A percentile compares a stretch with the other conserved stretches of the same genome.
Evolutionary conservation across 495 filamentous ascomycete genomes (phyloP).

Genomic region (Daldinia childiae): DNA sequence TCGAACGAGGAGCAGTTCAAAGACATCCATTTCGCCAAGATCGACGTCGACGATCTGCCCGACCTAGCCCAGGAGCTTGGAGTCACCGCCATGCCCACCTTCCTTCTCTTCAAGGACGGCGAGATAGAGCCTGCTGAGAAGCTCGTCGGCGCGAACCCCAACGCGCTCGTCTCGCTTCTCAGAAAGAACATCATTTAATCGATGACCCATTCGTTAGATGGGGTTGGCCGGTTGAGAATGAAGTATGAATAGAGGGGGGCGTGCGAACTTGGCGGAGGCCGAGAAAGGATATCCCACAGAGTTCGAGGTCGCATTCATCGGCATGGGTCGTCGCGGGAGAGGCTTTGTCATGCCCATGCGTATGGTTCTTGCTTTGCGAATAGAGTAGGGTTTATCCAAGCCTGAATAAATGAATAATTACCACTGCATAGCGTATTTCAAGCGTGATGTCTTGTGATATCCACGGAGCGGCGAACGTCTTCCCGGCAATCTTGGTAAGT

Average conservation of each 20-base stretch:
- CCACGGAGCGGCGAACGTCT: no score
- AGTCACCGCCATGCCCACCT: slow-evolving; percentile 96
- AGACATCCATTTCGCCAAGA: slow-evolving; percentile 80
- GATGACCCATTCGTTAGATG: not conserved
- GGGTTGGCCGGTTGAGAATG: not conserved
- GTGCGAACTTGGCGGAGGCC: not conserved
- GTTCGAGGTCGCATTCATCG: slow-evolving; percentile 2
- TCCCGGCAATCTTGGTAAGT: no score
- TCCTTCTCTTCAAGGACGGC: slow-evolving; percentile 84
- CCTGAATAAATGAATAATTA: slow-evolving; percentile 23
- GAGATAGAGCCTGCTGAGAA: slow-evolving; percentile 66
- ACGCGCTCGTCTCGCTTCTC: slow-evolving; percentile 66
- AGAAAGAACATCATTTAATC: slow-evolving; percentile 34
- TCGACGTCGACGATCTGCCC: slow-evolving; percentile 88
- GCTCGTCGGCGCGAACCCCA: slow-evolving; percentile 84
- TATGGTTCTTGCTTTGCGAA: slow-evolving; percentile 14
- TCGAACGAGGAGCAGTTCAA: slow-evolving; percentile 40
- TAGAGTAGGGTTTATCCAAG: slow-evolving; percentile 16
- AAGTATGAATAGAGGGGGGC: not conserved
- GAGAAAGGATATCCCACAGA: slow-evolving; percentile 19
- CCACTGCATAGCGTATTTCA: not conserved
- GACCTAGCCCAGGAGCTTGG: slow-evolving; percentile 80
- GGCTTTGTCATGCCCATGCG: not conserved
- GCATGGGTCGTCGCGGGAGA: slow-evolving; percentile 1
- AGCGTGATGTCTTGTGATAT: not conserved